Evolutionary conservation across 1,284 basidiomycete species (phyloP).

Genomic region (Ceratobasidium sp.): DNA sequence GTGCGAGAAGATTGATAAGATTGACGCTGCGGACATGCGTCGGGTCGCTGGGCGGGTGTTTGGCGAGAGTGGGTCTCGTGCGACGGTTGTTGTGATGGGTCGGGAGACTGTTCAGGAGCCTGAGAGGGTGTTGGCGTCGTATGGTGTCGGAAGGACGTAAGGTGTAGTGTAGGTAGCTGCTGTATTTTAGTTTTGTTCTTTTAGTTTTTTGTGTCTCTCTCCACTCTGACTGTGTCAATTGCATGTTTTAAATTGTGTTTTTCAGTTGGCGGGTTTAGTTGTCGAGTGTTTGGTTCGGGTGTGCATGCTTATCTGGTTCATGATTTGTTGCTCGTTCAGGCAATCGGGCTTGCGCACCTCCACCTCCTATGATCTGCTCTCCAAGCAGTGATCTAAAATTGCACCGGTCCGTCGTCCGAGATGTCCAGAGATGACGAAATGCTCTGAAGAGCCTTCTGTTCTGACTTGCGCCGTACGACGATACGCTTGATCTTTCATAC

Average conservation of each 20-base stretch:
- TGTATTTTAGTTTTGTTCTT: conserved; percentile 20
- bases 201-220: not conserved
- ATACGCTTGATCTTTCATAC: not conserved
- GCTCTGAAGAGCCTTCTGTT: conserved; percentile 8
- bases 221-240: conserved; percentile 21
- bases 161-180: conserved; percentile 54
- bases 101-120: conserved; percentile 76
- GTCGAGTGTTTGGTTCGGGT: not conserved
- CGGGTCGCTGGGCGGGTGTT: conserved; percentile 82
- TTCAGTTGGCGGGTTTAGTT: not conserved
- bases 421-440: not conserved
- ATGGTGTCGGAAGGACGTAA: conserved; percentile 66
- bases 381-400: not conserved
- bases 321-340: not conserved
- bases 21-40: conserved; percentile 78
- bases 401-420: conserved; percentile 23
- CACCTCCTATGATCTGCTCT: too few relatives aligned
- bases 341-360: conserved; percentile 5
- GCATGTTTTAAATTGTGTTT: conserved; percentile 9
- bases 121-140: conserved; percentile 72
- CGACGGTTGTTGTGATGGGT: conserved; percentile 81
- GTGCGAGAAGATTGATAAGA: conserved; percentile 88
- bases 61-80: conserved; percentile 67
- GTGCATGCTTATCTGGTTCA: not conserved
- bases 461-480: not conserved